Conservation (phyloP, 805 yeast species). For the Lachancea thermotolerans region DNA sequence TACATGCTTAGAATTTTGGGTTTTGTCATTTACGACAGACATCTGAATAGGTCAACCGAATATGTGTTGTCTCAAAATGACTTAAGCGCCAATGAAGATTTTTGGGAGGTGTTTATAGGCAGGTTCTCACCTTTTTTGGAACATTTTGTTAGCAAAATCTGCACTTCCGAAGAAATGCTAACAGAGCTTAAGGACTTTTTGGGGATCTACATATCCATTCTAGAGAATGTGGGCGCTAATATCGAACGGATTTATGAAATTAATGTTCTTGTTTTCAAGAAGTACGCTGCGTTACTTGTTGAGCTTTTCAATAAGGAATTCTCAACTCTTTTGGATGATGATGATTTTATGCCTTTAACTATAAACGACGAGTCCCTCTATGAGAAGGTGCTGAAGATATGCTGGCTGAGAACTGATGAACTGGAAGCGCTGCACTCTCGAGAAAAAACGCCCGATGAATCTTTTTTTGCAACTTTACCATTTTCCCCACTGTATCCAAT, state of each 20-base stretch:
- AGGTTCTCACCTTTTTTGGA: constrained; percentile 55
- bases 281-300: constrained; percentile 51
- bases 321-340: constrained; percentile 56
- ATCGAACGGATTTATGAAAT: constrained; percentile 55
- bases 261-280: constrained; percentile 50
- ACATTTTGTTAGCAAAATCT: constrained; percentile 38
- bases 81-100: constrained; percentile 48
- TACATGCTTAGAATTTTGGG: constrained; percentile 63
- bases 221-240: constrained; percentile 65
- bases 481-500: constrained; percentile 85
- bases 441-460: constrained; percentile 16
- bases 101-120: constrained; percentile 65
- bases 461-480: constrained; percentile 65
- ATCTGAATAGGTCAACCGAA: constrained; percentile 56
- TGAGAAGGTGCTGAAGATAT: constrained; percentile 52
- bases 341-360: constrained; percentile 83
- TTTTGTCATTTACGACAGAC: constrained; percentile 69
- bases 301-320: constrained; percentile 56
- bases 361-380: constrained; percentile 55
- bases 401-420: constrained; percentile 61
- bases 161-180: constrained; percentile 39
- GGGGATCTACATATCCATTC: constrained; percentile 65
- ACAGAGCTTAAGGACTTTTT: constrained; percentile 52
- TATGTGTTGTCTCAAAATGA: constrained; percentile 56
- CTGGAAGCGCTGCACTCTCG: constrained; percentile 25